A percentile compares a stretch with the other conserved stretches of the same genome.
Conservation (phyloP, 2,329 filamentous ascomycete species). For the Pseudogymnoascus sp. region DNA sequence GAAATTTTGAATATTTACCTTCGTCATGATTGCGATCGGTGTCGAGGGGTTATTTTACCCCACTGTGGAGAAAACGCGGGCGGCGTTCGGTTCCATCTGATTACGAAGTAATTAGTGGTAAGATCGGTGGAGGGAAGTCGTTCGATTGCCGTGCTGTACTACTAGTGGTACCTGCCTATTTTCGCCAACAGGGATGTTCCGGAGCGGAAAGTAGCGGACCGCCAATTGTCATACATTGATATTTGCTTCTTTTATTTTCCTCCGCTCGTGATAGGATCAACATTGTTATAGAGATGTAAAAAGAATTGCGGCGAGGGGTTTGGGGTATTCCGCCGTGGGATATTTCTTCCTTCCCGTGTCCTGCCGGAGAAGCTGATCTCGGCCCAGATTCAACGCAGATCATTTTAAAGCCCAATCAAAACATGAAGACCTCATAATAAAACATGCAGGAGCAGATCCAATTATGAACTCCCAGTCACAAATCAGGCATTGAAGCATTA, state of each 20-base stretch:
- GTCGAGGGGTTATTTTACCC: slow-evolving; percentile 4
- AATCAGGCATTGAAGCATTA: background rate
- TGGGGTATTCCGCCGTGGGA: background rate
- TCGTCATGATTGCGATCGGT: slow-evolving; percentile 3
- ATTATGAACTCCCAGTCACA: background rate
- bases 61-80: slow-evolving; percentile 1
- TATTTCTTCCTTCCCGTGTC: background rate
- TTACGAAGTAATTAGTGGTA: background rate
- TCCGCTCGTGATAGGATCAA: background rate
- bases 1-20: slow-evolving; percentile 2
- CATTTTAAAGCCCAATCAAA: background rate
- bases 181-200: background rate
- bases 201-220: background rate
- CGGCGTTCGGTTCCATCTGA: slow-evolving; percentile 1
- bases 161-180: background rate
- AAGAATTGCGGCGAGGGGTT: background rate
- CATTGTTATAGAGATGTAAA: background rate
- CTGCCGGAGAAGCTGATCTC: background rate
- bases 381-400: background rate
- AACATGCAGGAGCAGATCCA: background rate
- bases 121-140: background rate
- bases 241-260: background rate
- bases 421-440: background rate
- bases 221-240: background rate
- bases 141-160: background rate